Evolutionary conservation across 2,329 filamentous ascomycete genomes (phyloP).

Genomic region (Talaromyces albobiverticillius): DNA sequence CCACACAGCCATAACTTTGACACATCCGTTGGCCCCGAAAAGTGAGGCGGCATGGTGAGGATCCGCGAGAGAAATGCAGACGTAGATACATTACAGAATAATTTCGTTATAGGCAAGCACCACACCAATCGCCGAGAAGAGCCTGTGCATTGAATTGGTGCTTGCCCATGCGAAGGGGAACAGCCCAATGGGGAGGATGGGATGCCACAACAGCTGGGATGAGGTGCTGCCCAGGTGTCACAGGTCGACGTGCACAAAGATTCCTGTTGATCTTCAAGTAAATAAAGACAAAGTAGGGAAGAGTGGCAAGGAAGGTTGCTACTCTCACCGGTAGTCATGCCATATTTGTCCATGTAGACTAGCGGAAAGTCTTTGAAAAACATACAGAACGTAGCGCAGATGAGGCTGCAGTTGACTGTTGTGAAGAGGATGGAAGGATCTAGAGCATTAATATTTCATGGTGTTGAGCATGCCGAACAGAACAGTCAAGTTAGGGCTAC

Average conservation of each 20-base stretch:
- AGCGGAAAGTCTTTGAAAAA: conserved; percentile 68
- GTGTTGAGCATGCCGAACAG: too few species aligned
- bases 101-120: neutral
- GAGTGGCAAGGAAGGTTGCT: neutral
- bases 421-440: conserved; percentile 62
- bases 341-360: conserved; percentile 58
- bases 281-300: neutral
- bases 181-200: neutral
- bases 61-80: neutral
- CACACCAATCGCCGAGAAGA: neutral
- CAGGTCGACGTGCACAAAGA: neutral
- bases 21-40: too few species aligned
- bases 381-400: conserved; percentile 48
- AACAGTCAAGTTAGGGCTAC: too few species aligned
- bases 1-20: too few species aligned
- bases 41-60: neutral
- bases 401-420: conserved; percentile 59
- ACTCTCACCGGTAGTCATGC: conserved; percentile 8
- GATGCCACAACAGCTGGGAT: too few species aligned
- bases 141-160: neutral
- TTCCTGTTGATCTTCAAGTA: too few species aligned
- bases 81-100: neutral
- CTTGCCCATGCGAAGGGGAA: neutral
- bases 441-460: conserved; percentile 54
- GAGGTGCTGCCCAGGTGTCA: too few species aligned